Evolutionary conservation across 805 yeast species (phyloP), one percentile per base, ranked within the genome.

Genomic region (Teunomyces lycoperdinae): DNA sequence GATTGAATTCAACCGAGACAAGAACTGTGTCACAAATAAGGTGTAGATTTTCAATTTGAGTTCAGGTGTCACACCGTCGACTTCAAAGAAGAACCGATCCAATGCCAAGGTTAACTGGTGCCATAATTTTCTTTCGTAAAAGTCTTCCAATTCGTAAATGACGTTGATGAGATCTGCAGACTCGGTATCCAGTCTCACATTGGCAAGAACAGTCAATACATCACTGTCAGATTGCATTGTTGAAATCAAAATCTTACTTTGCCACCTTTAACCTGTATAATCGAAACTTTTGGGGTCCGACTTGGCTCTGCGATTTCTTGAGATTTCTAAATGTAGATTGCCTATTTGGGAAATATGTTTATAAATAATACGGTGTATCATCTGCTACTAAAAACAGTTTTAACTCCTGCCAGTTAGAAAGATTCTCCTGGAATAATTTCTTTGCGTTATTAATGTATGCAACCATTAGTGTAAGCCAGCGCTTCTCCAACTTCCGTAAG

Each of bases 91-190:
- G 61, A 91, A 79, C 52, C 76, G 77, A 31, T 71, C 72, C 48
- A 94, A 72, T 5, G 80, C 68, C 51, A 80, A 79, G 2, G 97
- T 88, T 62, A 94, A 78, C 73, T 94, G 98, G 70, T 86, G 95
- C 97, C 97, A 94, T 63, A 92, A 78, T 66, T 89, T 90, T 57
- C 96, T 77, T 61, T 90, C 96, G 69, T 89, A 87, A 48, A 76
- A 74, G 58, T 89, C 96, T 61, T 91, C 97, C 62, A 92, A 78
- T 45, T 80, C 78, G 61, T 80, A 84, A 57, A 86, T 78, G 6
- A 76, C 64, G 27, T 82, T 79, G 8, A 81, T 73, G 45, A 90
- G 72, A 34, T 84, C 89, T 3, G 79, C 71, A 10, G 62, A 57
- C 49, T 85, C 88, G 4, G 83, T 74, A 59, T 84, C 86, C 58